phyloP scores from a whole-genome alignment of 1,139 yeast genomes.

The Hyphopichia fennica region DNA sequence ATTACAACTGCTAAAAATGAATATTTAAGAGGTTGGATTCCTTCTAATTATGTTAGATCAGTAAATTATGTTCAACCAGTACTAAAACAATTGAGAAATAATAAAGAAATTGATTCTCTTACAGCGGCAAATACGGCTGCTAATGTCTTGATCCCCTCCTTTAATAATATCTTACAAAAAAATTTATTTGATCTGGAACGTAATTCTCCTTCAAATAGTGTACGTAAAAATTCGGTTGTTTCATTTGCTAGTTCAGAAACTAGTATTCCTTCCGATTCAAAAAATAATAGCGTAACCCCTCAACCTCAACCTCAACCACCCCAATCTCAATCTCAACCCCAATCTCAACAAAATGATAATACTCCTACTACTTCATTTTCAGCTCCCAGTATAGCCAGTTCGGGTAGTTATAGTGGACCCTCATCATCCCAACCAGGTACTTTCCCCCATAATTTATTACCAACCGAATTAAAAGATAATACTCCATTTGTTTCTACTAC shows the following conservation, averaged over 20 bases:
- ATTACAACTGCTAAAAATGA: slow-evolving; percentile 41
- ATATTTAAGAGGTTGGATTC: slow-evolving; percentile 72
- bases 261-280: slow-evolving; percentile 17
- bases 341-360: slow-evolving; percentile 4
- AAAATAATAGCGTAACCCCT: not conserved
- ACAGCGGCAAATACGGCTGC: slow-evolving; percentile 55
- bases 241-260: slow-evolving; percentile 48
- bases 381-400: slow-evolving; percentile 4
- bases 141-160: slow-evolving; percentile 47
- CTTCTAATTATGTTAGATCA: slow-evolving; percentile 55
- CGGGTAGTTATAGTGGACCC: not conserved
- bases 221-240: slow-evolving; percentile 48
- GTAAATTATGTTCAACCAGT: slow-evolving; percentile 51
- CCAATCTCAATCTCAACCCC: not conserved
- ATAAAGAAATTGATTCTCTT: slow-evolving; percentile 44
- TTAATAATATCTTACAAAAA: slow-evolving; percentile 40
- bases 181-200: slow-evolving; percentile 33
- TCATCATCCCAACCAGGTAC: not conserved
- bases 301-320: slow-evolving; percentile 6
- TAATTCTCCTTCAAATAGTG: slow-evolving; percentile 29
- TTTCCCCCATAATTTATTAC: slow-evolving; percentile 1
- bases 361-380: slow-evolving; percentile 8
- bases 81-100: slow-evolving; percentile 37
- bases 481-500: slow-evolving; percentile 22
- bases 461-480: slow-evolving; percentile 11